Percentiles rank a stretch among this genome's conserved stretches.
Evolutionary conservation across 1,284 basidiomycete genomes (phyloP).

Genomic region (Boletus sp.): DNA sequence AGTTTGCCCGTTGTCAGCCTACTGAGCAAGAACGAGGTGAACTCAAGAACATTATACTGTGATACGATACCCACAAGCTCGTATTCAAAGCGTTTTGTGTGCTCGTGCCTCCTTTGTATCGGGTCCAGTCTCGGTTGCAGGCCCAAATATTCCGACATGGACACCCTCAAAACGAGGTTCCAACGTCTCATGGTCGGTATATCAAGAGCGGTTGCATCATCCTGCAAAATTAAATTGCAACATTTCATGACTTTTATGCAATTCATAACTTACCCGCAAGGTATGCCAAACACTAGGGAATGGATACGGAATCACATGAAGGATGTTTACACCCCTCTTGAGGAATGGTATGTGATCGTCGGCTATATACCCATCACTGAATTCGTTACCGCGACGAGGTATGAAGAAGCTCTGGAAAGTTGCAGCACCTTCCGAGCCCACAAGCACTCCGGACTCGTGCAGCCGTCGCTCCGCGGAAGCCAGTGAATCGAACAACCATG

Average conservation of each 20-base stretch:
- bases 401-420: slow-evolving; percentile 62
- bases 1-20: slow-evolving; percentile 9
- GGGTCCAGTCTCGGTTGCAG: slow-evolving; percentile 45
- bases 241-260: background rate
- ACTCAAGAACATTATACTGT: background rate
- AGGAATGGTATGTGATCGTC: slow-evolving; percentile 97
- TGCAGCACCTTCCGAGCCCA: slow-evolving; percentile 33
- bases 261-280: slow-evolving; percentile 48
- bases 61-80: slow-evolving; percentile 28
- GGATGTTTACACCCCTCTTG: slow-evolving; percentile 75
- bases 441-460: slow-evolving; percentile 55
- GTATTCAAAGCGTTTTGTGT: slow-evolving; percentile 16
- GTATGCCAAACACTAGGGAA: slow-evolving; percentile 95
- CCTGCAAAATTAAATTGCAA: slow-evolving; percentile 44
- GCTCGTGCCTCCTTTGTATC: slow-evolving; percentile 6
- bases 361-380: slow-evolving; percentile 64
- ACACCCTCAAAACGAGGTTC: slow-evolving; percentile 85
- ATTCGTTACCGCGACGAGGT: slow-evolving; percentile 39
- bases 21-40: slow-evolving; percentile 19
- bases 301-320: slow-evolving; percentile 88
- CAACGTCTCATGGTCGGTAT: slow-evolving; percentile 84
- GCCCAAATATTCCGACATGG: slow-evolving; percentile 87
- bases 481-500: slow-evolving; percentile 84
- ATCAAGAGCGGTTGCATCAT: slow-evolving; percentile 85
- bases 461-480: slow-evolving; percentile 64